These are phyloP conservation scores for thale cress (Arabidopsis thaliana) DNA, from an alignment of 345 rosid species.

Conservation along the genomic window DNA sequence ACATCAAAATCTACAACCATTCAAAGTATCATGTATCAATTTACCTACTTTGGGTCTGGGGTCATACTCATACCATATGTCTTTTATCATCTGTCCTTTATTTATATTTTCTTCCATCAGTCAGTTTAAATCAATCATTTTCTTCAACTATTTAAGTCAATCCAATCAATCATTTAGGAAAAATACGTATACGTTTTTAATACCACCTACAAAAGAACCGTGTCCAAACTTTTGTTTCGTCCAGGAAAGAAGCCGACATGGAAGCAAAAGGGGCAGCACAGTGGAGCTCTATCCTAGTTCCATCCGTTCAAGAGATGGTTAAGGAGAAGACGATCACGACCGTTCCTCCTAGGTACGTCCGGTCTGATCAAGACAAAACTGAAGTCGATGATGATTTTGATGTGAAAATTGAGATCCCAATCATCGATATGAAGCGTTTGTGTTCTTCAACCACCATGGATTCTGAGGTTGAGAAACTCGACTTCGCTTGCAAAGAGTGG, in stretches of 20 bases:
- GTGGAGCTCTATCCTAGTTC: conserved; percentile 41
- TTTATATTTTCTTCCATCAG: not conserved
- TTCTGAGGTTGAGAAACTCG: conserved; percentile 48
- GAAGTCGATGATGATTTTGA: not conserved
- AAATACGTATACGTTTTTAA: too few species aligned
- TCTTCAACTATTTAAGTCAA: too few species aligned
- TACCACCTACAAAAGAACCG: too few species aligned
- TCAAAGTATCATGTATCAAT: too few species aligned
- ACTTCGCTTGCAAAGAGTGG: conserved; percentile 63
- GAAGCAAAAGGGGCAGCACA: conserved; percentile 18
- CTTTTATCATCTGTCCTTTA: too few species aligned
- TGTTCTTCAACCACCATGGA: conserved; percentile 22
- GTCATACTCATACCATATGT: too few species aligned
- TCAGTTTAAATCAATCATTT: too few species aligned
- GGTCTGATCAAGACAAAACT: conserved; percentile 22
- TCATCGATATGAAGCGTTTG: conserved; percentile 37
- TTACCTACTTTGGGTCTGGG: too few species aligned
- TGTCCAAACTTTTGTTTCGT: not conserved
- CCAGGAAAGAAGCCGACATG: conserved; percentile 22
- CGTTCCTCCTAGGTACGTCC: conserved; percentile 41
- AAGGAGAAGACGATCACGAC: conserved; percentile 25
- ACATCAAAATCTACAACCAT: too few species aligned
- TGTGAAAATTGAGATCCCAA: conserved; percentile 27
- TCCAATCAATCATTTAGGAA: not conserved
- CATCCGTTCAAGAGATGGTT: conserved; percentile 46